Evolutionary conservation across 1,284 basidiomycete genomes (phyloP), one percentile per base, ranked within the genome.

Genomic region (Vanrija pseudolonga): DNA sequence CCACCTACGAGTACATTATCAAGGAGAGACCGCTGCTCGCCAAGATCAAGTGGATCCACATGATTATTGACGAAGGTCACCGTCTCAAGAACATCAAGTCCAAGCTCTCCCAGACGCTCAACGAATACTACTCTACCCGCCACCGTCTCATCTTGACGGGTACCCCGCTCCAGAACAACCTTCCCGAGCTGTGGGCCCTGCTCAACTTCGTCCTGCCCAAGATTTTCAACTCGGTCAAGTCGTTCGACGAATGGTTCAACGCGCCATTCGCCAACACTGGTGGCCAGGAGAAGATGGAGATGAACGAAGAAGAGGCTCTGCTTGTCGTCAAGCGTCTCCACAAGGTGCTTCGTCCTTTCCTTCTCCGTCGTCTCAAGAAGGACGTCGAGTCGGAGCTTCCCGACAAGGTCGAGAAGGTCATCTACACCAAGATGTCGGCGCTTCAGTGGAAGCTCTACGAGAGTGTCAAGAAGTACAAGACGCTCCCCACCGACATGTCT

Each of bases 221-320:
- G 79, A 88, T 98, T 71, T 98, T 98, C 83, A 98, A 98, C 80
- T 98, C 95, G 4, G 94, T 98, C 65, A 97, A 98, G 77, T 96
- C 93, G 45, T 98, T 99, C 72, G 96, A 98, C 71, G 96, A 98
- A 73, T 98, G 96, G 96, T 99, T 98, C 83, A 98, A 98, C 79
- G 97, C 95, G 3, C 96, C 96, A 0, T 99, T 99, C 66, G 95
- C 96, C 60, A 98, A 95, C 77, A 93, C 94, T 17, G 95, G 96
- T 36, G 87, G 88, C 19, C 68, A 67, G 50, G 95, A 98, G 77
- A 96, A 95, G 83, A 97, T 98, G 74, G 93, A 97, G 81, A 78
- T 98, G 80, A 98, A 96, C 79, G 96, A 98, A 88, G 96, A 98
- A 89, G 96, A 98, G 80, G 90, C 92, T 3, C 81, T 98, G 50